phyloP scores from a whole-genome alignment of 1,139 yeast genomes.

The Candida tropicalis region DNA sequence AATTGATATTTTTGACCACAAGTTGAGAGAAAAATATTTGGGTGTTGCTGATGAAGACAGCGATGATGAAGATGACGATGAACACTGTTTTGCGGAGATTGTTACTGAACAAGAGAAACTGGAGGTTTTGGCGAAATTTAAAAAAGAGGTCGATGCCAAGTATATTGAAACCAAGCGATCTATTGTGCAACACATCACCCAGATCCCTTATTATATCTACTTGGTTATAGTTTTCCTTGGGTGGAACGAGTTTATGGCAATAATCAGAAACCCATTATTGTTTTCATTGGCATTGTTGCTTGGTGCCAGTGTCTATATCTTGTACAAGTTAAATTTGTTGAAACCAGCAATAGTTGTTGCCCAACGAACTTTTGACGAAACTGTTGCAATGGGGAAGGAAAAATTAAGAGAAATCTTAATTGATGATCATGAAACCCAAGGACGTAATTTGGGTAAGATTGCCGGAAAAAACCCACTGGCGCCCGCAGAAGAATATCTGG shows the following conservation, averaged over 20 bases:
- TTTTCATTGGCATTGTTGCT: constrained; percentile 60
- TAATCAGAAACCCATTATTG: constrained; percentile 79
- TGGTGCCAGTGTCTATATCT: constrained; percentile 64
- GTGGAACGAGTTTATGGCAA: constrained; percentile 94
- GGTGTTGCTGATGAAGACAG: constrained; percentile 41
- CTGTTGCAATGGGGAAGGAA: constrained; percentile 56
- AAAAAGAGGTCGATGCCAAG: constrained; percentile 76
- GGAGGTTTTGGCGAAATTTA: constrained; percentile 61
- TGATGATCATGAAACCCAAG: constrained; percentile 35
- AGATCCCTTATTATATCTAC: constrained; percentile 84
- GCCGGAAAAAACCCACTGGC: constrained; percentile 10
- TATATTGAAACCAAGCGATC: constrained; percentile 86
- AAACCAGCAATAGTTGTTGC: constrained; percentile 71
- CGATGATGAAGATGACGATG: constrained; percentile 38
- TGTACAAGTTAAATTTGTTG: constrained; percentile 72
- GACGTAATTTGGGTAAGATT: constrained; percentile 27
- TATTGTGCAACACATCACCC: constrained; percentile 66
- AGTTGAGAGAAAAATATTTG: constrained; percentile 25
- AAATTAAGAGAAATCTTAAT: constrained; percentile 55
- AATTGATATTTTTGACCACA: constrained; percentile 39
- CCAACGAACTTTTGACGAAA: constrained; percentile 59
- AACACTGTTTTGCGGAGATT: constrained; percentile 53
- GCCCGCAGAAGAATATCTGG: constrained; percentile 11
- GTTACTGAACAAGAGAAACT: constrained; percentile 60
- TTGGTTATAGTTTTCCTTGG: constrained; percentile 74